phyloP scores from a whole-genome alignment of 805 yeast species.

The Kodamaea neixiangensis region DNA sequence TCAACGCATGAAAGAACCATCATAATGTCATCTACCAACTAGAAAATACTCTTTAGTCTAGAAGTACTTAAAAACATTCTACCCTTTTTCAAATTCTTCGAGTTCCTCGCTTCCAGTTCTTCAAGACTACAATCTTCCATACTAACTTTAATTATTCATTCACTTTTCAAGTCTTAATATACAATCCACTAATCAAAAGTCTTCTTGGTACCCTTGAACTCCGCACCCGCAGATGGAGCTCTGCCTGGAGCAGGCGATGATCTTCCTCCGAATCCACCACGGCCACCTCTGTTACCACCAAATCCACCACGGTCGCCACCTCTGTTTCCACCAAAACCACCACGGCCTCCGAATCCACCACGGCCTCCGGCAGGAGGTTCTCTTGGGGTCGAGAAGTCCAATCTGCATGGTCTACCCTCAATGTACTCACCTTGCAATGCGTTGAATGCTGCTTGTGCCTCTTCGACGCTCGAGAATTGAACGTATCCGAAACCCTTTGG shows the following conservation, averaged over 20 bases:
- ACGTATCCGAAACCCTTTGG: conserved; percentile 99
- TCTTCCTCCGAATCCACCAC: conserved; percentile 36
- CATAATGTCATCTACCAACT: background rate
- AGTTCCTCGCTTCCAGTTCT: too few relatives aligned
- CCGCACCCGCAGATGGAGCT: conserved; percentile 60
- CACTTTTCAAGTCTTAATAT: conserved; percentile 1
- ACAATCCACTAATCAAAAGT: conserved; percentile 61
- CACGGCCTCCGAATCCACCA: conserved; percentile 30
- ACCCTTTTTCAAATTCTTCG: background rate
- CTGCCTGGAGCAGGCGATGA: conserved; percentile 58
- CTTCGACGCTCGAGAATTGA: conserved; percentile 83
- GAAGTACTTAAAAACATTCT: background rate
- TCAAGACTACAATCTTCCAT: too few relatives aligned
- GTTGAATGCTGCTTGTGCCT: conserved; percentile 85
- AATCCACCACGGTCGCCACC: conserved; percentile 26
- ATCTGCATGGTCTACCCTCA: conserved; percentile 90
- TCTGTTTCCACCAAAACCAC: conserved; percentile 24
- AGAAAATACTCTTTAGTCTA: background rate
- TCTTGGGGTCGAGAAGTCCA: conserved; percentile 93
- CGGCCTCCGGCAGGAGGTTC: conserved; percentile 45
- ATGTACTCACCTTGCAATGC: conserved; percentile 87
- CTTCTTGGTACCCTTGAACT: conserved; percentile 82
- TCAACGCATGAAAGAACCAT: background rate
- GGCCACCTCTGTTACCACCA: conserved; percentile 22
- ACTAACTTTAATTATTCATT: background rate